phyloP scores from a whole-genome alignment of 768 basidiomycete genomes.

The Neoboletus subvelutipes region DNA sequence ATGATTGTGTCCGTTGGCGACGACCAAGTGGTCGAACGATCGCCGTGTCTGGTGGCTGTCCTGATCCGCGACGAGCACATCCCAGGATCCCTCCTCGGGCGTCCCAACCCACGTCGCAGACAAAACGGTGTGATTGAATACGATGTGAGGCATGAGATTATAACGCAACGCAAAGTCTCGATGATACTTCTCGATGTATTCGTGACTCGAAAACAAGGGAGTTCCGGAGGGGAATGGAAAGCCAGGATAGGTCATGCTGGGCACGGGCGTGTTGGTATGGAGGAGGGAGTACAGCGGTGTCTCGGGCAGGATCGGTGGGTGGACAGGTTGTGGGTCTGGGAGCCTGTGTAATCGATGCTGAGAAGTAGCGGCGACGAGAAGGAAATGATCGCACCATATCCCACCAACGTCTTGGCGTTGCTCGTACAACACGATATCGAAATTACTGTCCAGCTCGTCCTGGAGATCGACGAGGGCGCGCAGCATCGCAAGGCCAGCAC shows the following conservation, averaged over 20 bases:
- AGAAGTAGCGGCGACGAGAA: not conserved
- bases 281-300: conserved; percentile 55
- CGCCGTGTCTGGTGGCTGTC: conserved; percentile 21
- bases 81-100: conserved; percentile 42
- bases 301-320: conserved; percentile 50
- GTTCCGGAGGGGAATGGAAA: conserved; percentile 53
- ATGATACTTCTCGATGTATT: conserved; percentile 48
- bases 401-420: conserved; percentile 54
- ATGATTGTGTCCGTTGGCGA: conserved; percentile 57
- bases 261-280: conserved; percentile 54
- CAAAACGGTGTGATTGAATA: conserved; percentile 43
- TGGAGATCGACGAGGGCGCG: conserved; percentile 52
- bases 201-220: conserved; percentile 49
- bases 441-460: conserved; percentile 33
- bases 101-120: conserved; percentile 46
- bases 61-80: conserved; percentile 35
- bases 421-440: conserved; percentile 55
- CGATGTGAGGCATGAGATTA: conserved; percentile 41
- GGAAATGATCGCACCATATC: conserved; percentile 42
- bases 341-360: conserved; percentile 25
- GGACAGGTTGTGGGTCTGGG: conserved; percentile 30
- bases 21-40: conserved; percentile 53
- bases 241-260: conserved; percentile 57
- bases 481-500: conserved; percentile 52
- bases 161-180: conserved; percentile 39